Evolutionary conservation across 768 basidiomycete genomes (phyloP).

Genomic region (Polyporus arcularius): DNA sequence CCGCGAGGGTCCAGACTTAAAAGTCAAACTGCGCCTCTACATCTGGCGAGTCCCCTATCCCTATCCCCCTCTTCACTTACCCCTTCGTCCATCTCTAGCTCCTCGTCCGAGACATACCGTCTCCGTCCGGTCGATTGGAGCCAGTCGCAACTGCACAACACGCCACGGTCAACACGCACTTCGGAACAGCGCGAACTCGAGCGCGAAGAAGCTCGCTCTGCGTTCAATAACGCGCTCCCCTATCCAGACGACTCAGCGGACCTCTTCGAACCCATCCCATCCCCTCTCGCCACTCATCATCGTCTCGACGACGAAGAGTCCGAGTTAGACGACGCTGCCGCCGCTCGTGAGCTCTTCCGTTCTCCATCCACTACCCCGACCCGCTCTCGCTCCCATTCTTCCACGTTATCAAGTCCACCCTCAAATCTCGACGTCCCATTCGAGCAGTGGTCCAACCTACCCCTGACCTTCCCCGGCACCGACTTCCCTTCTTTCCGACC

Average conservation of each 20-base stretch:
- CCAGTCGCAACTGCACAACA: not conserved
- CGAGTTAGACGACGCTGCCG: no score
- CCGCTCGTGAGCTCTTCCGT: no score
- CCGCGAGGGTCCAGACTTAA: constrained; percentile 6
- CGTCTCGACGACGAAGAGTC: not conserved
- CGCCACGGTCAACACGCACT: not conserved
- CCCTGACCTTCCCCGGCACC: not conserved
- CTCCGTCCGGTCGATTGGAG: not conserved
- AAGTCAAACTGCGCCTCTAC: not conserved
- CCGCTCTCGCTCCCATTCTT: no score
- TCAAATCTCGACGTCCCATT: not conserved
- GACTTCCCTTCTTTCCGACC: not conserved
- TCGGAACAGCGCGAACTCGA: not conserved
- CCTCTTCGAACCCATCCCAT: not conserved
- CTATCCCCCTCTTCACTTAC: not conserved
- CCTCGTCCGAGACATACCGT: not conserved
- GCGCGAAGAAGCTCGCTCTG: not conserved
- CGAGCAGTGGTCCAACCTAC: not conserved
- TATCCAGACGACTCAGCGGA: not conserved
- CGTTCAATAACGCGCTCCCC: not conserved
- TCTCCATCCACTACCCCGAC: no score
- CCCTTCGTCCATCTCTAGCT: not conserved
- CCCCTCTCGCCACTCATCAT: not conserved
- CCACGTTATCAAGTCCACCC: not conserved
- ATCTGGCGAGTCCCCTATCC: not conserved